Evolutionary conservation across 176 grass and related monocot species (phyloP).

Genomic region (Cymbopogon citratus): DNA sequence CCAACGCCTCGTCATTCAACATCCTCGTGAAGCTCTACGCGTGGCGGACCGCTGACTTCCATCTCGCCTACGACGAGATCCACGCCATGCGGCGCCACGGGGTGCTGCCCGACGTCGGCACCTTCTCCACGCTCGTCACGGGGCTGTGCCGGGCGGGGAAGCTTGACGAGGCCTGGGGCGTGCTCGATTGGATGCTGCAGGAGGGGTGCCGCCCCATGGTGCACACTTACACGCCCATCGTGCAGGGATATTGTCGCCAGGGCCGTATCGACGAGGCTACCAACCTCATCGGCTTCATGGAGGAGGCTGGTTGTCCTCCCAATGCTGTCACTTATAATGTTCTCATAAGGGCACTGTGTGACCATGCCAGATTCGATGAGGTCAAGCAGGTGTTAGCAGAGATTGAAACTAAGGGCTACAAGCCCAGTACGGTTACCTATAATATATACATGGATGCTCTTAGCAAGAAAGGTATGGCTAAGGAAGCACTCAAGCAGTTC

Average conservation of each 20-base stretch:
- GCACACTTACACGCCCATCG: slow-evolving; percentile 69
- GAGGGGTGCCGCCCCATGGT: slow-evolving; percentile 42
- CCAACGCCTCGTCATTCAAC: slow-evolving; percentile 56
- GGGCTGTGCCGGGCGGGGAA: slow-evolving; percentile 54
- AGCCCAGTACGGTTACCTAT: slow-evolving; percentile 59
- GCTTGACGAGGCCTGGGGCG: slow-evolving; percentile 52
- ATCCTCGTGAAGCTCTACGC: slow-evolving; percentile 63
- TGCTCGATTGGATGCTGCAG: slow-evolving; percentile 69
- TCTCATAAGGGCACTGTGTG: slow-evolving; percentile 60
- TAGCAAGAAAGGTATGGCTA: slow-evolving; percentile 46
- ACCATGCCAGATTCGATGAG: slow-evolving; percentile 47
- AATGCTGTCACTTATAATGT: slow-evolving; percentile 72
- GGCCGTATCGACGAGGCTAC: slow-evolving; percentile 64
- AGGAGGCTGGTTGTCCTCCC: slow-evolving; percentile 42
- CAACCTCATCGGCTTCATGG: slow-evolving; percentile 58
- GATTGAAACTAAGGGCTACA: slow-evolving; percentile 40
- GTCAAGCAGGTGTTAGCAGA: slow-evolving; percentile 46
- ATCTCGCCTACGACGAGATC: slow-evolving; percentile 41
- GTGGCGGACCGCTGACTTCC: slow-evolving; percentile 41
- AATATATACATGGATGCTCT: slow-evolving; percentile 83
- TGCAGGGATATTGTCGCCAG: slow-evolving; percentile 60
- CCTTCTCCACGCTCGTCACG: slow-evolving; percentile 63
- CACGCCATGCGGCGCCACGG: slow-evolving; percentile 26
- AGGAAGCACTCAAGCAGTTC: slow-evolving; percentile 49
- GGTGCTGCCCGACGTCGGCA: slow-evolving; percentile 41